phyloP scores from a whole-genome alignment of 805 yeast species.

The Candida argentea region DNA sequence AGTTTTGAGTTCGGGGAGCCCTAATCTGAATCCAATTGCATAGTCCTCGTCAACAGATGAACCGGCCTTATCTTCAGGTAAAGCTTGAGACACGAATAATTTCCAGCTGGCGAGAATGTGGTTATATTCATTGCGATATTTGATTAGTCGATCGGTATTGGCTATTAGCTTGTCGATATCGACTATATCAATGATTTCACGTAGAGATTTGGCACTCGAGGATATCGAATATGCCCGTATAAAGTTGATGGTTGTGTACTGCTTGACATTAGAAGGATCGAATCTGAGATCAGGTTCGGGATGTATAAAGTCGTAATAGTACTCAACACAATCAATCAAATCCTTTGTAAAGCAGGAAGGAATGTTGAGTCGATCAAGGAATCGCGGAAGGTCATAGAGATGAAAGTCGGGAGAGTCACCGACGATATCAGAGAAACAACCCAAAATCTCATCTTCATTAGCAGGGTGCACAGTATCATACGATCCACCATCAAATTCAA shows the following conservation, averaged over 20 bases:
- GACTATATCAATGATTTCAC: conserved; percentile 25
- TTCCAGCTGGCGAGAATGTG: conserved; percentile 23
- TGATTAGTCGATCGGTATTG: conserved; percentile 17
- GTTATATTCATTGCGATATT: conserved; percentile 21
- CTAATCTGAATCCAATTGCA: conserved; percentile 11
- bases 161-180: conserved; percentile 30
- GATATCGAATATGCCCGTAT: conserved; percentile 21
- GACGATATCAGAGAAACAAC: conserved; percentile 16
- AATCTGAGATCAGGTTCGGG: conserved; percentile 5
- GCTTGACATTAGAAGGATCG: conserved; percentile 11
- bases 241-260: conserved; percentile 17
- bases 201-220: conserved; percentile 4
- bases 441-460: conserved; percentile 27
- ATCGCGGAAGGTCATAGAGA: conserved; percentile 14
- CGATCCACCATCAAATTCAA: conserved; percentile 1
- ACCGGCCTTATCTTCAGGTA: not conserved
- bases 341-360: conserved; percentile 25
- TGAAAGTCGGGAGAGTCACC: conserved; percentile 17
- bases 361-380: conserved; percentile 16
- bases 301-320: conserved; percentile 19
- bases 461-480: conserved; percentile 10
- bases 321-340: conserved; percentile 19
- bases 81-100: conserved; percentile 19
- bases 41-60: conserved; percentile 1
- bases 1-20: conserved; percentile 18